Base-by-base conservation (phyloP, 78 protist genomes). In the Guillardia theta region DNA sequence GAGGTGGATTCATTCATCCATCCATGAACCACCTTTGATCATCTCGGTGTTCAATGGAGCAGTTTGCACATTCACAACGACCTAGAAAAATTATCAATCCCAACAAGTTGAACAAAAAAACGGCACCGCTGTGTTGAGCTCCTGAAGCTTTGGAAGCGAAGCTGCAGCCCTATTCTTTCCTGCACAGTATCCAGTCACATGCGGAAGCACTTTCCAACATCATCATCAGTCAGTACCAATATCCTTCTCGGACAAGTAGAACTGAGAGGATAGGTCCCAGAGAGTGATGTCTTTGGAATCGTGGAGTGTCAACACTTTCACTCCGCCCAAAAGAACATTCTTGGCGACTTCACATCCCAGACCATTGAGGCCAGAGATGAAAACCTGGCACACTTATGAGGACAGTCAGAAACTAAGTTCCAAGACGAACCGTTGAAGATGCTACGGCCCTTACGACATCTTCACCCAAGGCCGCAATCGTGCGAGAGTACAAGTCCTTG, bases 91-190 rank as follows among this genome's bases (percentile, higher is more conserved):
- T n/a, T n/a, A n/a, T n/a, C n/a, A n/a, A n/a, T n/a, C n/a, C n/a
- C n/a, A n/a, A n/a, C n/a, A n/a, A n/a, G n/a, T n/a, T n/a, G n/a
- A n/a, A n/a, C n/a, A n/a, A n/a, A n/a, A n/a, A 15, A 58, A 24
- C 70, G 21, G 70, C 70, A 70, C 83, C 83, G 83, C 83, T 1
- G 45, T 70, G 83, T 70, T 70, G 83, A 70, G 83, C 41, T 70
- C 83, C 41, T 70, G 83, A 3, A 70, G 83, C 83, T 33, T 24
- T 12, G 36, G 10, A 15, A 70, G 4, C 46, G 46, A 70, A 12
- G 83, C 33, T 24, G n/a, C 22, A 1, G 83, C 83, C 12, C 83
- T 36, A 53, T 53, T 53, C 62, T 53, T 53, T 12, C 62, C 62
- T 53, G 62, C 33, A n/a, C n/a, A n/a, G n/a, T n/a, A n/a, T n/a